Percentiles rank a stretch among this genome's conserved stretches.
Evolutionary conservation across 352 stramenopile genomes (phyloP).

Genomic region (Phytophthora pseudosyringae): DNA sequence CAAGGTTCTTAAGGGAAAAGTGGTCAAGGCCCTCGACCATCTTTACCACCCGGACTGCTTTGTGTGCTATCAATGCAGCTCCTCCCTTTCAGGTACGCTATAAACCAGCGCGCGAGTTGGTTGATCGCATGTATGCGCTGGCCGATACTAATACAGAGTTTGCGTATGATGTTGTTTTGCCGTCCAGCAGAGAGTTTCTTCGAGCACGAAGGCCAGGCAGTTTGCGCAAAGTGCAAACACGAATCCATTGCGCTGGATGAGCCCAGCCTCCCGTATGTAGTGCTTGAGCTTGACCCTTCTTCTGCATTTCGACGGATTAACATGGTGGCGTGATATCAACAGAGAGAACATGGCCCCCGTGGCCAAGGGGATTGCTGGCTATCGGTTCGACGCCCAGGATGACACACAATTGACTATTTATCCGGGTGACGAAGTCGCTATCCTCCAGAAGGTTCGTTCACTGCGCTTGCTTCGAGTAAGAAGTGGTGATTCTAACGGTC

Average conservation of each 20-base stretch:
- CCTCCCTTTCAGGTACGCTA: conserved; percentile 71
- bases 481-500: conserved; percentile 9
- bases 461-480: background rate
- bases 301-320: background rate
- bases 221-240: conserved; percentile 84
- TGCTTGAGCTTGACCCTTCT: conserved; percentile 1
- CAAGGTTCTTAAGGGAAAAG: conserved; percentile 84
- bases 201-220: conserved; percentile 75
- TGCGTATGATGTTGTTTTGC: conserved; percentile 26
- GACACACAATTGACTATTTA: conserved; percentile 86
- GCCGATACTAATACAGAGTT: conserved; percentile 25
- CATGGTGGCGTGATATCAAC: background rate
- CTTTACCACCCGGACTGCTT: conserved; percentile 89
- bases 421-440: conserved; percentile 76
- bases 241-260: conserved; percentile 64
- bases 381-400: conserved; percentile 81
- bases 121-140: background rate
- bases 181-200: conserved; percentile 82
- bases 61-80: conserved; percentile 78
- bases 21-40: conserved; percentile 84
- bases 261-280: conserved; percentile 52
- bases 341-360: conserved; percentile 63
- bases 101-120: background rate
- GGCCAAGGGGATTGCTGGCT: conserved; percentile 65
- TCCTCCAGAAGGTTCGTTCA: conserved; percentile 72